Base-by-base conservation (phyloP, 78 protist species). In the Bigelowiella natans region DNA sequence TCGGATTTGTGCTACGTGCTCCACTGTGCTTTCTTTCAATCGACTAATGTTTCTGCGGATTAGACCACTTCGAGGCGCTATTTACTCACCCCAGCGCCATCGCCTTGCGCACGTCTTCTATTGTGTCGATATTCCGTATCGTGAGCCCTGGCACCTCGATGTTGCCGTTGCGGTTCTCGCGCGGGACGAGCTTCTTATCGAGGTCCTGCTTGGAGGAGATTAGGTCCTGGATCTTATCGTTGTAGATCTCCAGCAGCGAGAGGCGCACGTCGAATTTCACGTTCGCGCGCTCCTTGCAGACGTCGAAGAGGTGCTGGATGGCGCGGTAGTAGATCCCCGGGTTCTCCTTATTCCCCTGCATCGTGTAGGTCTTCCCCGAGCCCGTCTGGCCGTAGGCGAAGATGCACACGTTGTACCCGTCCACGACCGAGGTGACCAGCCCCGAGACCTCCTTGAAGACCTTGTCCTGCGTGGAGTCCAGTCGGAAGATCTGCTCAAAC, bases 301-400 rank as follows among this genome's bases (percentile, higher is more conserved):
- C 36, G 11, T 85, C 38, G 87, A 85, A 85, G 38, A 85, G 38
- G 11, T 85, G 36, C 87, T 85, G 36, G 51, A 85, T 37, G 18
- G 87, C 87, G 30, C 87, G 36, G 11, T 37, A 85, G 87, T 85
- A 37, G 87, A 85, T 37, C 7, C 87, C 87, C 30, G 87, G 87
- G 11, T 11, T 85, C 38, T 85, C 87, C 30, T 34, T 18, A 51
- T 26, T 51, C 7, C 97, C 97, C 1, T 94, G 92, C 95, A 96
- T 94, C 2, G 95, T 94, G 93, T 94, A 91, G 26, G 96, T 95
- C 89, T 95, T 95, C 0, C 97, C 97, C 0, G 95, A 92, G 92
- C 93, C 87, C 28, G 94, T 93, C 40, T 93, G 95, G 1, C 97
- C 97, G 92, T 95, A 96, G 36, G 96, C 94, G 90, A 96, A 96